Conservation (phyloP, 2,329 filamentous ascomycete genomes). For the Colletotrichum tofieldiae region DNA sequence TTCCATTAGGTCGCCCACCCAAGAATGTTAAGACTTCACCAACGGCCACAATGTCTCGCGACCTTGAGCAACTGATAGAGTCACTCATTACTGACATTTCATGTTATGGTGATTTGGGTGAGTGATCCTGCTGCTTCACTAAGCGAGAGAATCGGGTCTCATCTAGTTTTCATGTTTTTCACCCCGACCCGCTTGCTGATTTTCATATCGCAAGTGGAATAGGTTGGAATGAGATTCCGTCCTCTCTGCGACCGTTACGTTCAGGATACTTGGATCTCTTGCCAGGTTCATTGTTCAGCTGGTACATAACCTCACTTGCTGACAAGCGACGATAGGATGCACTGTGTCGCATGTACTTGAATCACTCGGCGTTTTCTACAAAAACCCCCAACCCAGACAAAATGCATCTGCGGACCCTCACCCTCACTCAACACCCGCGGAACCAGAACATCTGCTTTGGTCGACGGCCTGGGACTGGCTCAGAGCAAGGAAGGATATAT, state of each 20-base stretch:
- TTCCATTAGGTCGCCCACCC: not conserved
- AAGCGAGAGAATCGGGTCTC: not conserved
- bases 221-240: not conserved
- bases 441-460: slow-evolving; percentile 35
- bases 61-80: slow-evolving; percentile 43
- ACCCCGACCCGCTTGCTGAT: not conserved
- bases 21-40: slow-evolving; percentile 24
- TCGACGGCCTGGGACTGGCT: slow-evolving; percentile 47
- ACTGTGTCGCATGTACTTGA: slow-evolving; percentile 40
- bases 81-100: slow-evolving; percentile 43
- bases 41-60: slow-evolving; percentile 36
- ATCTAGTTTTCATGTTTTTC: not conserved
- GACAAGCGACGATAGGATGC: slow-evolving; percentile 35
- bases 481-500: slow-evolving; percentile 45
- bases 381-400: slow-evolving; percentile 10
- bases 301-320: slow-evolving; percentile 17
- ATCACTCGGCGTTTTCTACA: slow-evolving; percentile 33
- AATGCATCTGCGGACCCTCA: slow-evolving; percentile 7
- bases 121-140: slow-evolving; percentile 16
- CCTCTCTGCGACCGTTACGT: not conserved
- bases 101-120: slow-evolving; percentile 43
- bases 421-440: not conserved
- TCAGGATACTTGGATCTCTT: not conserved
- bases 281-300: not conserved
- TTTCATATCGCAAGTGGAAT: not conserved